Evolutionary conservation across 1,284 basidiomycete species (phyloP).

Genomic region (Cryptococcus sp.): DNA sequence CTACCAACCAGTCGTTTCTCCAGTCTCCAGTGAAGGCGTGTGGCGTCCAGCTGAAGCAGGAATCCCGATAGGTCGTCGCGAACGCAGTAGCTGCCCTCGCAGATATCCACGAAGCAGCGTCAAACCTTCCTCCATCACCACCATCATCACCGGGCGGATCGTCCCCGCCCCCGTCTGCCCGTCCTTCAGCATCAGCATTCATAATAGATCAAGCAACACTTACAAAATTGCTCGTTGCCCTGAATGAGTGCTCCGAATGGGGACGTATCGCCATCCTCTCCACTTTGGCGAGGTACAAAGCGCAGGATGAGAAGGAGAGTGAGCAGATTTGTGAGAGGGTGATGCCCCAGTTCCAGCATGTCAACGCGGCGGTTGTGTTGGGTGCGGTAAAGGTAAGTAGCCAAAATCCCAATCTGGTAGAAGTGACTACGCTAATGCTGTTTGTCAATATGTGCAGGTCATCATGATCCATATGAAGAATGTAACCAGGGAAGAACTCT

Average conservation of each 20-base stretch:
- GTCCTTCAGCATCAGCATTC: slow-evolving; percentile 63
- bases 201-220: slow-evolving; percentile 77
- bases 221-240: slow-evolving; percentile 86
- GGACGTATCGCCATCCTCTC: slow-evolving; percentile 90
- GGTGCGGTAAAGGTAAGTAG: slow-evolving; percentile 82
- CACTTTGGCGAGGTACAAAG: slow-evolving; percentile 78
- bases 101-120: slow-evolving; percentile 74
- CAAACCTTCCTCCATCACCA: slow-evolving; percentile 36
- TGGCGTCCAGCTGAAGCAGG: no score
- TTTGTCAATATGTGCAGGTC: slow-evolving; percentile 60
- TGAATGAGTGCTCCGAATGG: slow-evolving; percentile 99
- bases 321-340: slow-evolving; percentile 99
- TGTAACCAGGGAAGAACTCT: slow-evolving; percentile 80
- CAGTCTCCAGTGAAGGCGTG: no score
- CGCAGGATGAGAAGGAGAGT: slow-evolving; percentile 86
- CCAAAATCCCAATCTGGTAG: no score
- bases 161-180: slow-evolving; percentile 60
- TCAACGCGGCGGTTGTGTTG: slow-evolving; percentile 90
- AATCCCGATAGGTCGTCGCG: slow-evolving; percentile 68
- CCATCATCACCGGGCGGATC: slow-evolving; percentile 42
- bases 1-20: no score
- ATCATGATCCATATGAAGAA: slow-evolving; percentile 94
- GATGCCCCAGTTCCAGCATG: slow-evolving; percentile 97
- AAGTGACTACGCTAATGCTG: neutral
- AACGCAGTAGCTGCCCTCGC: slow-evolving; percentile 96